phyloP scores from a whole-genome alignment of 345 rosid species.

The Raphanus sativus region DNA sequence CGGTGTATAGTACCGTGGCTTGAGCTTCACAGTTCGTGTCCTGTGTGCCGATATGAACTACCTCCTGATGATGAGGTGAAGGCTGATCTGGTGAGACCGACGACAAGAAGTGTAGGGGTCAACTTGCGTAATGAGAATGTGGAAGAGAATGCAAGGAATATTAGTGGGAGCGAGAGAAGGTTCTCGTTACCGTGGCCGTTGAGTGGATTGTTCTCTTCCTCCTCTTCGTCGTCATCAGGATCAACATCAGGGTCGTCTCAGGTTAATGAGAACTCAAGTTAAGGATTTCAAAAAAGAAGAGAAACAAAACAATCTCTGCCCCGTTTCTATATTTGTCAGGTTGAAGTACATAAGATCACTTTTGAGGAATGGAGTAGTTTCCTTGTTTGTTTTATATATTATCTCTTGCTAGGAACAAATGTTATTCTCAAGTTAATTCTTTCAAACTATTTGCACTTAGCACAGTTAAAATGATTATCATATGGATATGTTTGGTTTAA shows the following conservation, averaged over 20 bases:
- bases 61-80: constrained; percentile 48
- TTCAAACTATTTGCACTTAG: not conserved
- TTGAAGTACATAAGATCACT: constrained; percentile 17
- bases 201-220: constrained; percentile 66
- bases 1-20: constrained; percentile 62
- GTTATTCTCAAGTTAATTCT: not conserved
- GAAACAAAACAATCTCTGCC: not conserved
- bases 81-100: constrained; percentile 38
- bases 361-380: not conserved
- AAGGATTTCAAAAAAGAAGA: not conserved
- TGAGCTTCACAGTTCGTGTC: constrained; percentile 60
- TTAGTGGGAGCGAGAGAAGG: constrained; percentile 52
- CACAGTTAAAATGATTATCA: not conserved
- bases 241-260: constrained; percentile 42
- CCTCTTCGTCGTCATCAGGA: constrained; percentile 41
- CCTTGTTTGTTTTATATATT: not conserved
- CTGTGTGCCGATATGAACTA: constrained; percentile 53
- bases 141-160: constrained; percentile 42
- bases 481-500: not conserved
- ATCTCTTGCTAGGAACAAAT: not conserved
- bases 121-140: constrained; percentile 29
- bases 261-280: constrained; percentile 39
- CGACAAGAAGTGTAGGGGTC: constrained; percentile 21
- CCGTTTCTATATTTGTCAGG: not conserved
- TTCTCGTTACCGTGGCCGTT: constrained; percentile 78